Percentiles rank a stretch among this genome's conserved stretches.
These are phyloP conservation scores for Pseudoperonospora humuli DNA, from an alignment of 352 stramenopile species.

Conservation along the genomic window DNA sequence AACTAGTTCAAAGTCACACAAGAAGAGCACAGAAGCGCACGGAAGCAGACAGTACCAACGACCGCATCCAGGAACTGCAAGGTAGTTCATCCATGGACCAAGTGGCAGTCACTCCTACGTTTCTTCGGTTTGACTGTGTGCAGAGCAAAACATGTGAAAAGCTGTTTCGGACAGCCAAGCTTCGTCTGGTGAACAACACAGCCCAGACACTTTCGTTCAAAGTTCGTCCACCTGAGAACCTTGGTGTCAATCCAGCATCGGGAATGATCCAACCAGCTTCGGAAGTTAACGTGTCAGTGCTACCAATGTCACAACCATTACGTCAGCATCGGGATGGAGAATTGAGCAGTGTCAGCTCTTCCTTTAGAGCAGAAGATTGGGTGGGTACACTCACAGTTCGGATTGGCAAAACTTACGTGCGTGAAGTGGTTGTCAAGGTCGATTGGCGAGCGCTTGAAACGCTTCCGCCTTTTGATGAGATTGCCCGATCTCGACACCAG, in stretches of 20 bases:
- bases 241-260: conserved; percentile 35
- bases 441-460: conserved; percentile 26
- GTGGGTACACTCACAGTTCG: conserved; percentile 51
- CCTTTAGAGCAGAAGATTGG: conserved; percentile 35
- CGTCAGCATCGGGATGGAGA: conserved; percentile 10
- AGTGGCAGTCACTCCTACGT: conserved; percentile 52
- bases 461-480: conserved; percentile 52
- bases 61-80: conserved; percentile 41
- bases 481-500: conserved; percentile 49
- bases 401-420: conserved; percentile 36
- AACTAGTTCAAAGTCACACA: conserved; percentile 12
- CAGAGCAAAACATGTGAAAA: conserved; percentile 21
- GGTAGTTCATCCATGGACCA: conserved; percentile 31
- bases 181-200: conserved; percentile 59
- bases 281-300: conserved; percentile 35
- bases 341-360: conserved; percentile 3
- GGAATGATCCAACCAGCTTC: conserved; percentile 41
- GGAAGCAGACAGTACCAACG: conserved; percentile 1
- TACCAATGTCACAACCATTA: conserved; percentile 51
- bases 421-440: conserved; percentile 68
- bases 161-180: conserved; percentile 16
- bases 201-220: conserved; percentile 39
- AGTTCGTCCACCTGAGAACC: conserved; percentile 47
- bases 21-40: neutral
- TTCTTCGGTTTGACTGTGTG: conserved; percentile 43